These are phyloP conservation scores for Penicillium carneum DNA, from an alignment of 2,329 filamentous ascomycete species.

Conservation along the genomic window DNA sequence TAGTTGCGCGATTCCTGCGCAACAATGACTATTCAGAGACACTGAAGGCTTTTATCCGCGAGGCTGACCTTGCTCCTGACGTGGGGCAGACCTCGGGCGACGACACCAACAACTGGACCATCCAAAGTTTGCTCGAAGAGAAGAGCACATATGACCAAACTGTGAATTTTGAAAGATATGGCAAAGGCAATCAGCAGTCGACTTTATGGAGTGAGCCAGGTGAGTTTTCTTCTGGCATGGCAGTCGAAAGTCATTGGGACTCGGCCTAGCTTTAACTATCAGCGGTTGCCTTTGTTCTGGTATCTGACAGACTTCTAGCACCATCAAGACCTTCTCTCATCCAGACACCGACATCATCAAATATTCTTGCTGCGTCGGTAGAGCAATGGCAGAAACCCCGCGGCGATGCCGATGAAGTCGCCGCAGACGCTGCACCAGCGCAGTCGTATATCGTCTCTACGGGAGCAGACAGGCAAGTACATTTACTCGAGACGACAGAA, in stretches of 20 bases:
- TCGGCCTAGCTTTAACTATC: neutral
- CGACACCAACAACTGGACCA: constrained; percentile 58
- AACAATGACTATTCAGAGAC: constrained; percentile 59
- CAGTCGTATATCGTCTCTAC: constrained; percentile 52
- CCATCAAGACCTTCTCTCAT: constrained; percentile 56
- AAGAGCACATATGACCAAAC: constrained; percentile 66
- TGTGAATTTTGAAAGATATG: constrained; percentile 63
- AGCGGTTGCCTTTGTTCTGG: neutral
- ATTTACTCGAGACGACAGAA: constrained; percentile 50
- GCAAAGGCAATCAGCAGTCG: constrained; percentile 52
- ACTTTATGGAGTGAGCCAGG: constrained; percentile 58
- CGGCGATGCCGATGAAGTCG: constrained; percentile 19
- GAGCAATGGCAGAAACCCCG: constrained; percentile 44
- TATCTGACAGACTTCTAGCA: constrained; percentile 45
- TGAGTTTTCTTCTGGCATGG: constrained; percentile 37
- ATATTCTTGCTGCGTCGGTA: constrained; percentile 61
- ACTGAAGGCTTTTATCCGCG: constrained; percentile 63
- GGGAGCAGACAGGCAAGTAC: constrained; percentile 58
- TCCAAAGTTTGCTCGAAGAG: constrained; percentile 67
- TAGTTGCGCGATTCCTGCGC: constrained; percentile 55
- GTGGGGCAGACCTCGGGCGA: constrained; percentile 50
- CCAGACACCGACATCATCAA: constrained; percentile 57
- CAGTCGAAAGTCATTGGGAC: neutral
- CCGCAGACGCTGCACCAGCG: constrained; percentile 19
- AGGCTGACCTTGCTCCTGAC: constrained; percentile 62